These are phyloP conservation scores for Elsinoe perseae DNA, from an alignment of 2,329 filamentous ascomycete species.

Conservation along the genomic window DNA sequence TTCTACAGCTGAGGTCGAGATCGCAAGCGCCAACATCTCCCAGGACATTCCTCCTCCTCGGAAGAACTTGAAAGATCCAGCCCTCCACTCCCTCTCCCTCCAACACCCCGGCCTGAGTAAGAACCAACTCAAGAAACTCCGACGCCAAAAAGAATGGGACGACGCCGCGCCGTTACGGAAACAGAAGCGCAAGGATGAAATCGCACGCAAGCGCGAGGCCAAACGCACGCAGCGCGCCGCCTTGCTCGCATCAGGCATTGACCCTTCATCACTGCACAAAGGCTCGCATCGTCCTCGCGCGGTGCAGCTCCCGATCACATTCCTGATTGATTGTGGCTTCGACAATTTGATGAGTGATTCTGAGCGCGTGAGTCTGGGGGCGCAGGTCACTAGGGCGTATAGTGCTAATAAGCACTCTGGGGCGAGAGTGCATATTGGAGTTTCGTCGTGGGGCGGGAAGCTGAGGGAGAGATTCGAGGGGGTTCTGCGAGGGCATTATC, in stretches of 20 bases:
- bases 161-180: slow-evolving; percentile 54
- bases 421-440: slow-evolving; percentile 62
- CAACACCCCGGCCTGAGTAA: slow-evolving; percentile 57
- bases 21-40: no score
- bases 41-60: no score
- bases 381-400: slow-evolving; percentile 81
- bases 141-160: slow-evolving; percentile 67
- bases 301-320: slow-evolving; percentile 62
- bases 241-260: slow-evolving; percentile 1
- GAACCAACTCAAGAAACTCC: slow-evolving; percentile 73
- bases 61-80: not conserved
- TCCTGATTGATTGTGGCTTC: slow-evolving; percentile 88
- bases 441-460: slow-evolving; percentile 69
- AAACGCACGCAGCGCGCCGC: slow-evolving; percentile 32
- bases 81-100: slow-evolving; percentile 4
- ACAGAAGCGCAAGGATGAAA: slow-evolving; percentile 50
- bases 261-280: slow-evolving; percentile 16
- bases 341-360: slow-evolving; percentile 82
- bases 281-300: slow-evolving; percentile 26
- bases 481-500: slow-evolving; percentile 61
- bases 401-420: slow-evolving; percentile 69
- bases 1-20: no score
- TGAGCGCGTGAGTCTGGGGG: slow-evolving; percentile 72
- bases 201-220: slow-evolving; percentile 45
- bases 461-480: slow-evolving; percentile 74